These are phyloP conservation scores for Elsinoe batatas DNA, from an alignment of 2,329 filamentous ascomycete genomes.

Conservation along the genomic window DNA sequence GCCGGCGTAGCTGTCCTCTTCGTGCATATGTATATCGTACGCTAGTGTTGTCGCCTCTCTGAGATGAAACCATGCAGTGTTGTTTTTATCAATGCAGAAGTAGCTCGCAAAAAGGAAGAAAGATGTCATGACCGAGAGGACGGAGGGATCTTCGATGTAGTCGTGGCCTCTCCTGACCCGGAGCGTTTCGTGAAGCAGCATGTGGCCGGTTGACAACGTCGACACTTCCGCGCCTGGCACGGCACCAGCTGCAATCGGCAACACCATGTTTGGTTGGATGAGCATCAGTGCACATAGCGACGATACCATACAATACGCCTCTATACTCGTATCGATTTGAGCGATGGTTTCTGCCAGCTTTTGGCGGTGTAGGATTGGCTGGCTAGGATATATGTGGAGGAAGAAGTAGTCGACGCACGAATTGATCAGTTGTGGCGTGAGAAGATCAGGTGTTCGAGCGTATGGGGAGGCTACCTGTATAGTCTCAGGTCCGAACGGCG, in stretches of 20 bases:
- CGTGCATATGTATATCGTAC: constrained; percentile 48
- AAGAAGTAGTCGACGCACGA: constrained; percentile 53
- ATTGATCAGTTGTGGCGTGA: constrained; percentile 41
- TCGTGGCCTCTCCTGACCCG: constrained; percentile 47
- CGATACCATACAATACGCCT: constrained; percentile 49
- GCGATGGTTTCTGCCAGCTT: constrained; percentile 44
- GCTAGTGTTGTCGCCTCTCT: constrained; percentile 52
- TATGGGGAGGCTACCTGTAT: constrained; percentile 32
- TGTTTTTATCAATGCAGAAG: constrained; percentile 52
- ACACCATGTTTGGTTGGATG: constrained; percentile 39
- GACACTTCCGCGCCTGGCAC: constrained; percentile 37
- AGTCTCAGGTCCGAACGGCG: constrained; percentile 30
- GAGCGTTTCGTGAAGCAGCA: constrained; percentile 50
- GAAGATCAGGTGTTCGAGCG: constrained; percentile 39
- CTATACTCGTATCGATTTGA: constrained; percentile 42
- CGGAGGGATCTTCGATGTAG: constrained; percentile 46
- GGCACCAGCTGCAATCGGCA: constrained; percentile 31
- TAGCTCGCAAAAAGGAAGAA: constrained; percentile 53
- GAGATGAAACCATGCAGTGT: constrained; percentile 53
- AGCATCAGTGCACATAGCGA: constrained; percentile 42
- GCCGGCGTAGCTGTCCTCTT: constrained; percentile 46
- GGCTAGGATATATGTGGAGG: constrained; percentile 53
- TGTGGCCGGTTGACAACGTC: constrained; percentile 39
- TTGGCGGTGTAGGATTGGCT: constrained; percentile 48
- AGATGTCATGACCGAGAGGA: constrained; percentile 50